Evolutionary conservation across 495 filamentous ascomycete species (phyloP), one percentile per base, ranked within the genome.

Genomic region (Neurospora sublineolata): DNA sequence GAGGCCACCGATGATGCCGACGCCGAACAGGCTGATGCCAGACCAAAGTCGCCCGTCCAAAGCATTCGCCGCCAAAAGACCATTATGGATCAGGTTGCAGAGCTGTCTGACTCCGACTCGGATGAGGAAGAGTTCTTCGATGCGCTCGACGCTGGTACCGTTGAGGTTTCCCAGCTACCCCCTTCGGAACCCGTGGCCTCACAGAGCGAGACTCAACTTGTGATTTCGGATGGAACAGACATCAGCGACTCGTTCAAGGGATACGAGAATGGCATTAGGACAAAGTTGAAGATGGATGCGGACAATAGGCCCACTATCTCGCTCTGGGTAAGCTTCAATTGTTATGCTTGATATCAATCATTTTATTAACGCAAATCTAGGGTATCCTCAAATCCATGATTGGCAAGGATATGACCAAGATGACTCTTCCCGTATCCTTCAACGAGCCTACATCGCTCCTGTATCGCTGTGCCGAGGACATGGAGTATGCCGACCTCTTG

Each of bases 331-430:
- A 79, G 90, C 83, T 39, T 39, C 8, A 20, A 18, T 4, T 14
- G 41, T 16, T 3, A 64, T n/a, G 6, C 64, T 70, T 23, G 69
- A 67, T 27, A 20, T n/a, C 16, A 20, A 14, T 37, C 23, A 33
- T 7, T 73, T 23, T 71, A 36, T 82, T 82, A 72, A 84, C 36
- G 14, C 23, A 7, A 72, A 38, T 44, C 27, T 70, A 98, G 94
- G 90, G 91, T 71, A 97, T 99, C 73, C 82, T 99, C 68, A 98
- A 98, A 84, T 99, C 95, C 46, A 99, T 99, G 95, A 97, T 99
- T 76, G 95, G 95, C 71, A 99, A 98, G 79, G 95, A 99, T 79
- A 98, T 99, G 95, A 99, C 95, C 23, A 97, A 94, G 83, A 98
- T 99, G 95, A 99, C 95, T 3, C 85, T 99, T 5, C 95, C 95